Conservation (phyloP, 192 early-diverging fungal genomes). For the Dimargaris xerosporica region DNA sequence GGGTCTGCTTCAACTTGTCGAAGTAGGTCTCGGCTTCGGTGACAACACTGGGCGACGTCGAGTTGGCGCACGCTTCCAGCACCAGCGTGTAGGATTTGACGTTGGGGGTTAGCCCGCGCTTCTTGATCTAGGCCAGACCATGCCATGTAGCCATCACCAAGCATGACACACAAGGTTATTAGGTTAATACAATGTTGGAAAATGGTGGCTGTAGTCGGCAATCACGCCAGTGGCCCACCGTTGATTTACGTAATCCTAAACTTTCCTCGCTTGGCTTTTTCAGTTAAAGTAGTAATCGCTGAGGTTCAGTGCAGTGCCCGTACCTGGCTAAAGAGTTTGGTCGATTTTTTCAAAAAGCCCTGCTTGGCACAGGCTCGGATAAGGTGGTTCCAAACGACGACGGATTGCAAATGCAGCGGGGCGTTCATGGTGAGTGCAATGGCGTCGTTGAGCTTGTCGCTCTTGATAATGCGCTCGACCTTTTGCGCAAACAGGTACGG, state of each 20-base stretch:
- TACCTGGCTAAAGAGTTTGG: not conserved
- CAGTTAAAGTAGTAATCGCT: too few species aligned
- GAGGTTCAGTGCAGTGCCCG: too few species aligned
- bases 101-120: not conserved
- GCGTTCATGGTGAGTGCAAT: constrained; percentile 6
- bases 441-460: not conserved
- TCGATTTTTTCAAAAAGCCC: not conserved
- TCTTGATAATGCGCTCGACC: not conserved
- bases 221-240: too few species aligned
- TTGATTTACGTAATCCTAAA: too few species aligned
- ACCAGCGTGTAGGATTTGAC: not conserved
- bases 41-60: not conserved
- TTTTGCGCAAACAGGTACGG: not conserved
- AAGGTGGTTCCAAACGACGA: constrained; percentile 1
- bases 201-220: too few species aligned
- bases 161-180: too few species aligned
- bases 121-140: not conserved
- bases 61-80: not conserved
- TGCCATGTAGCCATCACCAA: too few species aligned
- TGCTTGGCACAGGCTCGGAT: constrained; percentile 1
- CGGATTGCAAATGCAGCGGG: not conserved
- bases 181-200: too few species aligned
- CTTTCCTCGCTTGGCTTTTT: too few species aligned
- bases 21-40: not conserved
- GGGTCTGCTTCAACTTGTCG: not conserved